phyloP scores from a whole-genome alignment of 352 stramenopile species.

The Phytophthora agathidicida region DNA sequence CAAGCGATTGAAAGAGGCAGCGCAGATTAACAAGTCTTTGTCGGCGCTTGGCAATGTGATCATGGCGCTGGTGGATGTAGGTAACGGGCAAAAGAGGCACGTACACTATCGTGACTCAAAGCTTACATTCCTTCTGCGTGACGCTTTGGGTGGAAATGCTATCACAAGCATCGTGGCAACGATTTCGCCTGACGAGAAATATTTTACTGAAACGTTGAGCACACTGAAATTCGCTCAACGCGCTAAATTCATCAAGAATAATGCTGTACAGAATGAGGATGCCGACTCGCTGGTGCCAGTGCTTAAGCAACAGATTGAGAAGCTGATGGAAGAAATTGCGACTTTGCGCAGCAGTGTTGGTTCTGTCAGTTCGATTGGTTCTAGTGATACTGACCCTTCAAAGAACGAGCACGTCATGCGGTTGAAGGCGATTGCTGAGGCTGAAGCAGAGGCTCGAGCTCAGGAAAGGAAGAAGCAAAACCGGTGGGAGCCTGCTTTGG shows the following conservation, averaged over 20 bases:
- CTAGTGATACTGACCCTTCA: conserved; percentile 14
- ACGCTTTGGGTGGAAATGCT: conserved; percentile 86
- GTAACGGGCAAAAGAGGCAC: conserved; percentile 79
- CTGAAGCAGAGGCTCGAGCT: conserved; percentile 24
- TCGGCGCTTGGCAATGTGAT: conserved; percentile 91
- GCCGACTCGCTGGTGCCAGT: conserved; percentile 74
- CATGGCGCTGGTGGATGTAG: conserved; percentile 87
- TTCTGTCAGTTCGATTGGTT: conserved; percentile 3
- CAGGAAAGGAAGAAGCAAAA: conserved; percentile 58
- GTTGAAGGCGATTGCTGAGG: conserved; percentile 29
- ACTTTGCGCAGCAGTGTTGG: conserved; percentile 29
- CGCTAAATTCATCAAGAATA: conserved; percentile 91
- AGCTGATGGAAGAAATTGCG: conserved; percentile 67
- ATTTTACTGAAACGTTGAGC: conserved; percentile 86
- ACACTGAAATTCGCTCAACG: conserved; percentile 90
- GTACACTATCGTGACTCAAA: conserved; percentile 90
- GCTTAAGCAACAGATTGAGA: conserved; percentile 78
- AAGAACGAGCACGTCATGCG: conserved; percentile 33
- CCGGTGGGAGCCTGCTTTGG: conserved; percentile 77
- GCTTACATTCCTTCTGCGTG: conserved; percentile 80
- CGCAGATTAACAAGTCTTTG: conserved; percentile 91
- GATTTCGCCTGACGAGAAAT: conserved; percentile 82
- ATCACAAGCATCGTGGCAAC: conserved; percentile 88
- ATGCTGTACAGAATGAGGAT: conserved; percentile 87
- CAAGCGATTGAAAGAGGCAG: conserved; percentile 87